Percentiles rank a stretch among this genome's conserved stretches.
phyloP scores from a whole-genome alignment of 768 basidiomycete genomes.

The Tricholoma bakamatsutake region DNA sequence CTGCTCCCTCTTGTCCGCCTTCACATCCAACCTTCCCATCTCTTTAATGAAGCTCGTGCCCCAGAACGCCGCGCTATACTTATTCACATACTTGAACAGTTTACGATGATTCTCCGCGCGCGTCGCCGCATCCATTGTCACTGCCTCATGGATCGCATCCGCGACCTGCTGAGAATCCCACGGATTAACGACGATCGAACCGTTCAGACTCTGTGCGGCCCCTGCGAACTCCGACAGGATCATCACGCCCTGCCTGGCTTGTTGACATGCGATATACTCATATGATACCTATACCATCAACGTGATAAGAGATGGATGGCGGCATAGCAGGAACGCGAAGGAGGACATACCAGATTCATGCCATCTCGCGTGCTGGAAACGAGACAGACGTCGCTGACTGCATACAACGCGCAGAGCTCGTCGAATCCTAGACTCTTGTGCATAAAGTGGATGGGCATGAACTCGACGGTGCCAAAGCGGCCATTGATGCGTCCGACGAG shows the following conservation, averaged over 20 bases:
- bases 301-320: conserved; percentile 22
- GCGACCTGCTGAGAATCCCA: conserved; percentile 99
- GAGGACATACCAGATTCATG: conserved; percentile 88
- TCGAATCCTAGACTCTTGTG: conserved; percentile 92
- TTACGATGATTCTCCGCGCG: conserved; percentile 94
- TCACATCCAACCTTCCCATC: conserved; percentile 58
- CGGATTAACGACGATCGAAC: conserved; percentile 95
- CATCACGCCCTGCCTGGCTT: conserved; percentile 90
- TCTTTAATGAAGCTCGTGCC: conserved; percentile 86
- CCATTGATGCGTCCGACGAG: conserved; percentile 98
- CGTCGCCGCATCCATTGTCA: conserved; percentile 77
- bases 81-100: conserved; percentile 93
- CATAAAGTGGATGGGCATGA: conserved; percentile 99
- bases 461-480: conserved; percentile 97
- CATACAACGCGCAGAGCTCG: conserved; percentile 96
- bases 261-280: conserved; percentile 96
- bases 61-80: conserved; percentile 92
- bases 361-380: conserved; percentile 95
- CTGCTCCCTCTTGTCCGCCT: conserved; percentile 31
- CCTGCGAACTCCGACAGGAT: conserved; percentile 98
- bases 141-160: conserved; percentile 93
- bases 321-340: neutral
- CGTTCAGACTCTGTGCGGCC: conserved; percentile 93
- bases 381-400: conserved; percentile 92
- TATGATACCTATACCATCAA: conserved; percentile 76